phyloP scores from a whole-genome alignment of 352 stramenopile genomes.

The Phytophthora capsici region DNA sequence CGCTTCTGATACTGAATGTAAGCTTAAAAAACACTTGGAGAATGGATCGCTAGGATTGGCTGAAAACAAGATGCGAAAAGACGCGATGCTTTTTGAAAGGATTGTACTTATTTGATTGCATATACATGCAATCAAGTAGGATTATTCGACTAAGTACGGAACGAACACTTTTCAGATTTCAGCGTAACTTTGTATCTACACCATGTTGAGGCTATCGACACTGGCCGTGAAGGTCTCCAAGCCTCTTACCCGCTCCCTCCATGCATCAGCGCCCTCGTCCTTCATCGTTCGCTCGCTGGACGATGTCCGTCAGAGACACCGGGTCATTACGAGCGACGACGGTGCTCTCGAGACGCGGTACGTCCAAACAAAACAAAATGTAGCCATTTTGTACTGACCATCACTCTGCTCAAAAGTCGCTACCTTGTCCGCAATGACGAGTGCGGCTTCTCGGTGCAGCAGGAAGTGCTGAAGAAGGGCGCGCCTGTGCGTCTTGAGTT shows the following conservation, averaged over 20 bases:
- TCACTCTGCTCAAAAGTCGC: constrained; percentile 42
- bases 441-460: constrained; percentile 81
- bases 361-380: neutral
- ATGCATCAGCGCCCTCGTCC: constrained; percentile 39
- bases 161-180: neutral
- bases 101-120: neutral
- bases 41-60: neutral
- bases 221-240: constrained; percentile 2
- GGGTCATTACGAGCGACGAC: constrained; percentile 49
- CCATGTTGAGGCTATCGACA: constrained; percentile 17
- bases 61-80: neutral
- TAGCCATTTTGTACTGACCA: constrained; percentile 2
- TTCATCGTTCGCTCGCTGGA: constrained; percentile 66
- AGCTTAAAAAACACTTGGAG: constrained; percentile 2
- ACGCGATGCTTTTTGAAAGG: neutral
- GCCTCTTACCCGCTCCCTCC: constrained; percentile 38
- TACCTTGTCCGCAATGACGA: constrained; percentile 76
- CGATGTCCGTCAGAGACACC: constrained; percentile 51
- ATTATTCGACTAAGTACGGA: neutral
- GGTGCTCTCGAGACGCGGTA: constrained; percentile 68
- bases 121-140: neutral
- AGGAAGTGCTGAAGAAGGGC: constrained; percentile 71
- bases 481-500: constrained; percentile 63
- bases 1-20: constrained; percentile 4
- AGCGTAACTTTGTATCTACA: neutral